phyloP scores from a whole-genome alignment of 2,329 filamentous ascomycete species.

The Colletotrichum sp. region DNA sequence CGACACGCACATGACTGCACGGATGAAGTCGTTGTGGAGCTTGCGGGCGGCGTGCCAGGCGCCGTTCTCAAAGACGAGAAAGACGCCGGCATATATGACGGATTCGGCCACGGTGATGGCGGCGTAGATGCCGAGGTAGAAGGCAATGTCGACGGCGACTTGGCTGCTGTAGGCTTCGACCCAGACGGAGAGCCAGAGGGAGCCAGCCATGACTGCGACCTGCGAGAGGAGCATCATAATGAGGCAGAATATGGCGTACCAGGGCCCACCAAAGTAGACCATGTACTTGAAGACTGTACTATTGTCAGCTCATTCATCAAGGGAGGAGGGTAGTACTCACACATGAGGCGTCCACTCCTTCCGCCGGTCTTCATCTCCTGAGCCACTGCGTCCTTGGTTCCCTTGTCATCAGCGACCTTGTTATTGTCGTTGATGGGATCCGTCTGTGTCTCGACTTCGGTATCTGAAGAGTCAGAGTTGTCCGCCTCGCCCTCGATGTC shows the following conservation, averaged over 20 bases:
- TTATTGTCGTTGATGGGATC: constrained; percentile 31
- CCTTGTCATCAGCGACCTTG: constrained; percentile 40
- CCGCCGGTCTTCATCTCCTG: constrained; percentile 54
- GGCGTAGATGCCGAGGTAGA: constrained; percentile 60
- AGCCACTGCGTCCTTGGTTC: constrained; percentile 46
- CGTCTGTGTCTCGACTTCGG: constrained; percentile 31
- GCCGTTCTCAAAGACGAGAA: constrained; percentile 57
- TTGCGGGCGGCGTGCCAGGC: constrained; percentile 60
- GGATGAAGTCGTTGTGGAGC: constrained; percentile 58
- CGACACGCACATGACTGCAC: constrained; percentile 56
- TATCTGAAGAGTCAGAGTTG: constrained; percentile 26
- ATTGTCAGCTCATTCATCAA: constrained; percentile 9
- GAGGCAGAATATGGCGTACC: constrained; percentile 45
- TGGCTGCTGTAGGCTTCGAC: constrained; percentile 54
- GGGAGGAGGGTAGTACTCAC: constrained; percentile 31
- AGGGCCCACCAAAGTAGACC: constrained; percentile 52
- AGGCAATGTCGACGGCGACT: constrained; percentile 48
- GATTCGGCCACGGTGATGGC: constrained; percentile 48
- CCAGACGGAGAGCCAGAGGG: constrained; percentile 58
- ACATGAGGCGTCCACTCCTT: constrained; percentile 46
- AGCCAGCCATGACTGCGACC: constrained; percentile 44
- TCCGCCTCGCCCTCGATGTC: constrained; percentile 39
- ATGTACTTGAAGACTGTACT: constrained; percentile 53
- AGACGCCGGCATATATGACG: constrained; percentile 44
- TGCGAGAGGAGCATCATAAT: constrained; percentile 44